These are phyloP conservation scores for Zalaria sp. DNA, from an alignment of 2,329 filamentous ascomycete species.

Conservation along the genomic window DNA sequence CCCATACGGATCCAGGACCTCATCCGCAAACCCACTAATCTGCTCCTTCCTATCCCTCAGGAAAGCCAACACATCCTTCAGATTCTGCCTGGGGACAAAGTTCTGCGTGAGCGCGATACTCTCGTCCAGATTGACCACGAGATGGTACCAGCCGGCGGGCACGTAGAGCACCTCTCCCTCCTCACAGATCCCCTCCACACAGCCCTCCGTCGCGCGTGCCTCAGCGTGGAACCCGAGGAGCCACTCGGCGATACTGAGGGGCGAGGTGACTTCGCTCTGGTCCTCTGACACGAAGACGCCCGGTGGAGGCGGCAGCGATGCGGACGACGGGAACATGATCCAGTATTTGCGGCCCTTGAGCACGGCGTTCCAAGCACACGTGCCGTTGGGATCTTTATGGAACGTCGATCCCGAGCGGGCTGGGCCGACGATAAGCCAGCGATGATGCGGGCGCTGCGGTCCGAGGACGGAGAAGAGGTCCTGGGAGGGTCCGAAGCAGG, in stretches of 20 bases:
- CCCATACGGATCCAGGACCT: constrained; percentile 57
- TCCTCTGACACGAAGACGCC: constrained; percentile 84
- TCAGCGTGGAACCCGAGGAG: constrained; percentile 77
- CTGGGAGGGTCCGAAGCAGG: constrained; percentile 73
- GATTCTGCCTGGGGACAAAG: constrained; percentile 66
- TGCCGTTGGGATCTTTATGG: constrained; percentile 66
- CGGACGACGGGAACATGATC: constrained; percentile 86
- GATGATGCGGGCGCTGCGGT: constrained; percentile 65
- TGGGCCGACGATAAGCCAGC: constrained; percentile 88
- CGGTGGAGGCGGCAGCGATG: constrained; percentile 52
- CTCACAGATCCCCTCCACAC: constrained; percentile 70
- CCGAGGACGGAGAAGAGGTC: constrained; percentile 75
- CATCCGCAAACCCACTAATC: constrained; percentile 69
- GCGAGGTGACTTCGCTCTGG: constrained; percentile 83
- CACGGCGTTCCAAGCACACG: constrained; percentile 86
- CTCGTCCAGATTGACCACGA: constrained; percentile 77
- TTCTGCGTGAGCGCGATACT: constrained; percentile 90
- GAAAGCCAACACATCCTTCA: constrained; percentile 66
- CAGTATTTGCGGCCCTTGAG: constrained; percentile 87
- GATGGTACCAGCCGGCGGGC: constrained; percentile 90
- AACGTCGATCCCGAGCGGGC: constrained; percentile 83
- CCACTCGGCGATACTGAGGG: constrained; percentile 94
- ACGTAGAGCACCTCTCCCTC: constrained; percentile 84
- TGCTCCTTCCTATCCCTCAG: constrained; percentile 70
- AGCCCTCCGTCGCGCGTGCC: constrained; percentile 61